Conservation (phyloP, 148 eudicot genomes). For the Rhododendron vialii region DNA sequence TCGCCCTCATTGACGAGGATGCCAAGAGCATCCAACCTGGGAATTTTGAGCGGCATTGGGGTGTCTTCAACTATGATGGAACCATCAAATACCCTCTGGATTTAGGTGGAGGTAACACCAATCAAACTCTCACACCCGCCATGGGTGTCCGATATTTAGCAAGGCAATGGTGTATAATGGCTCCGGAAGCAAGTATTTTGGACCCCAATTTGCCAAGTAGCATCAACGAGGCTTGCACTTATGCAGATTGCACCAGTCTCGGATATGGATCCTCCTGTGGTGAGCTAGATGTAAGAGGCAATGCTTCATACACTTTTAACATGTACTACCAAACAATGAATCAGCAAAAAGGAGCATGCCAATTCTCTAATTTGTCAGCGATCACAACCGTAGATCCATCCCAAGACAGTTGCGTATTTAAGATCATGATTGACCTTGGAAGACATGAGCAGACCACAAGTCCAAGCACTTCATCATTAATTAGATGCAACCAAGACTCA, state of each 20-base stretch:
- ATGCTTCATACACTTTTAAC: constrained; percentile 82
- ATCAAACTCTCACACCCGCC: constrained; percentile 46
- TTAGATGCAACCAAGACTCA: background rate
- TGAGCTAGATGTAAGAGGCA: constrained; percentile 52
- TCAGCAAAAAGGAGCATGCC: constrained; percentile 60
- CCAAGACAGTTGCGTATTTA: constrained; percentile 47
- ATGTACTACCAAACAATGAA: constrained; percentile 77
- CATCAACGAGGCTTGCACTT: constrained; percentile 60
- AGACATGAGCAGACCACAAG: constrained; percentile 29
- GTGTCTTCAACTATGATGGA: constrained; percentile 76
- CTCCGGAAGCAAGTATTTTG: constrained; percentile 45
- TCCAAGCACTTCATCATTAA: constrained; percentile 11
- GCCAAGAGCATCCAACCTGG: constrained; percentile 82
- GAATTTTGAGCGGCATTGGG: constrained; percentile 95
- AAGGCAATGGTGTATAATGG: constrained; percentile 77
- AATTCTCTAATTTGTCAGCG: constrained; percentile 45
- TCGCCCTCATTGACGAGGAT: constrained; percentile 73
- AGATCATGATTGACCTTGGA: constrained; percentile 62
- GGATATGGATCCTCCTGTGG: constrained; percentile 75
- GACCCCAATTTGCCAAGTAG: constrained; percentile 43
- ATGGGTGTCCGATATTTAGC: constrained; percentile 65
- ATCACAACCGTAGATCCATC: constrained; percentile 71
- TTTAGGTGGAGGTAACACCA: constrained; percentile 23
- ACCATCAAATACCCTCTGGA: constrained; percentile 52
- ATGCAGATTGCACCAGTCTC: constrained; percentile 84